Evolutionary conservation across 148 eudicot genomes (phyloP).

Genomic region (Rhododendron henanense): DNA sequence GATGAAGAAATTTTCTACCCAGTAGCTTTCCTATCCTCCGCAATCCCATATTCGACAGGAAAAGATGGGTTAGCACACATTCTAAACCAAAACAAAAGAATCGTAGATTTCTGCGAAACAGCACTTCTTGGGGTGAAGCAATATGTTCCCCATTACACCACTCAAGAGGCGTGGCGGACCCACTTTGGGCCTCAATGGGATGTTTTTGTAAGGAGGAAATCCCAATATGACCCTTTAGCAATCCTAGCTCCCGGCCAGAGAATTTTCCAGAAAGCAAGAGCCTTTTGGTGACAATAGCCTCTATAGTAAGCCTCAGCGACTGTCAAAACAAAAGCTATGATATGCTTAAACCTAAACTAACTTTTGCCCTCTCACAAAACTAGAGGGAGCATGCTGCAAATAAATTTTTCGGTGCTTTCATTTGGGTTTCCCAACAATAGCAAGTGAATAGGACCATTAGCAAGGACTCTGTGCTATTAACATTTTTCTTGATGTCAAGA

Average conservation of each 20-base stretch:
- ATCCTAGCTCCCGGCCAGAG: conserved; percentile 86
- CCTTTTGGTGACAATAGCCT: conserved; percentile 24
- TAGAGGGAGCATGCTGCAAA: background rate
- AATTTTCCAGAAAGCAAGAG: conserved; percentile 56
- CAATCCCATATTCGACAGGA: conserved; percentile 51
- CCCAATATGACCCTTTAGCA: conserved; percentile 66
- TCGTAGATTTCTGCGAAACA: conserved; percentile 52
- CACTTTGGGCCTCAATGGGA: conserved; percentile 81
- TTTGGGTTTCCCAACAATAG: background rate
- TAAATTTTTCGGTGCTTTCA: background rate
- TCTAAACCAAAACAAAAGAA: conserved; percentile 46
- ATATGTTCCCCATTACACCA: conserved; percentile 73
- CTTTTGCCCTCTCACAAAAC: background rate
- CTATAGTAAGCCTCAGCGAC: background rate
- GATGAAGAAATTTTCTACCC: conserved; percentile 68
- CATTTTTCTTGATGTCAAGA: background rate
- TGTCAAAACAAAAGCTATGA: conserved; percentile 5
- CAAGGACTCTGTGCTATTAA: background rate
- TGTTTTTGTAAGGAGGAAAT: conserved; percentile 51
- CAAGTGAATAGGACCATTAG: background rate
- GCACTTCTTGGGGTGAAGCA: conserved; percentile 61
- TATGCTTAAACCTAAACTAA: background rate
- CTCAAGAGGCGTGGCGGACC: conserved; percentile 63
- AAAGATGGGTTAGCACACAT: conserved; percentile 54
- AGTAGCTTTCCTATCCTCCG: conserved; percentile 60